These are phyloP conservation scores for Rutstroemia sydowiana DNA, from an alignment of 2,329 filamentous ascomycete genomes.

Conservation along the genomic window DNA sequence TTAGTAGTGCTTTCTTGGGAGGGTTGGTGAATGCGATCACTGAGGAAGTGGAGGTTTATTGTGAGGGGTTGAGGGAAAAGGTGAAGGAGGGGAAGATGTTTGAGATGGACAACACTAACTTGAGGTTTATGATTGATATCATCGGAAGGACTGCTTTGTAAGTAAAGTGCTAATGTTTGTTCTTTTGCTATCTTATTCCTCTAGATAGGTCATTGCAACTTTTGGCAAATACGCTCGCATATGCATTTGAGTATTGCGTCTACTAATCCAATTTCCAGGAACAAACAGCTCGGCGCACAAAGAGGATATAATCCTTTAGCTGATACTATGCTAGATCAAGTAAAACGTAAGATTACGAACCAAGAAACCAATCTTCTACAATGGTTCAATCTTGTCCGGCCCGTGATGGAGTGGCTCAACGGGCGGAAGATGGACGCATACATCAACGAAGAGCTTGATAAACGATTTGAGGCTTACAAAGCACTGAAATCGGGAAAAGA, in stretches of 20 bases:
- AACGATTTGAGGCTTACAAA: conserved; percentile 10
- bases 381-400: conserved; percentile 15
- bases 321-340: conserved; percentile 15
- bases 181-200: neutral
- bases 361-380: conserved; percentile 15
- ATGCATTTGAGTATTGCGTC: too few species aligned
- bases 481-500: conserved; percentile 3
- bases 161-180: neutral
- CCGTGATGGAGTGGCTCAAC: conserved; percentile 17
- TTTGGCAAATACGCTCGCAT: too few species aligned
- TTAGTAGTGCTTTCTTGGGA: conserved; percentile 15
- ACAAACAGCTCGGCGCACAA: conserved; percentile 15
- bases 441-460: conserved; percentile 19
- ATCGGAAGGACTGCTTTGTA: conserved; percentile 15
- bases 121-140: conserved; percentile 20
- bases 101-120: conserved; percentile 13
- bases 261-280: neutral
- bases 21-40: conserved; percentile 15
- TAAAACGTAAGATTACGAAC: conserved; percentile 14
- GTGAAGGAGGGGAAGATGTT: conserved; percentile 16
- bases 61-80: conserved; percentile 8
- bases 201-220: too few species aligned
- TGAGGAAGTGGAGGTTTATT: conserved; percentile 12
- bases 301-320: conserved; percentile 17
- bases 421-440: conserved; percentile 19